Evolutionary conservation across 176 grass and related monocot genomes (phyloP), one percentile per base, ranked within the genome.

Genomic region (Triticum monococcum): DNA sequence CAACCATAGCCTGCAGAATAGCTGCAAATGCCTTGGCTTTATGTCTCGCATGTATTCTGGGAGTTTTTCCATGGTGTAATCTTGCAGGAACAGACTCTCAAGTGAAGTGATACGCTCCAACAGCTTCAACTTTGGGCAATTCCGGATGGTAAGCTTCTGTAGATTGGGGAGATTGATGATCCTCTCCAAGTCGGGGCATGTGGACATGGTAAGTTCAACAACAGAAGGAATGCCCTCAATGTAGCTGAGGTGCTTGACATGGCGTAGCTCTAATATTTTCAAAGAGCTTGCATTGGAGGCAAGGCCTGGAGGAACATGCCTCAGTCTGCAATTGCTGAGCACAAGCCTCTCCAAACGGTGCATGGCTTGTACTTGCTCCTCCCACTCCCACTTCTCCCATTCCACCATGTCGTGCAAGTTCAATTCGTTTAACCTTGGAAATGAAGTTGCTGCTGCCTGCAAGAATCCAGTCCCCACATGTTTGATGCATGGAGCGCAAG

Each of bases 321-420:
- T 46, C 12, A 86, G 36, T 22, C 61, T 72, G 68, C 85, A 86
- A 0, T 0, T 12, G 3, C 2, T 3, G 30, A 87, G 22, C 3
- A 2, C 1, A 36, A 81, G 5, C 8, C 4, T 3, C 38, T 37
- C 20, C 57, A 87, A 18, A 25, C 35, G 0, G 10, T 7, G 73
- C 26, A 86, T 24, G 7, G 64, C 75, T 62, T 79, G 11, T 9
- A 65, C 54, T 4, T 4, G 4, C 52, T 56, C 17, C 16, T 56
- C 52, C 52, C 52, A 56, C 17, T 56, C 52, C 52, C 16, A 56
- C 17, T 56, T 17, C 40, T 41, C 40, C 9, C 41, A 45, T 45
- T 3, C 41, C 41, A 45, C 41, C 9, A 45, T 45, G 0, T 0
- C 2, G 41, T 0, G 0, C 11, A 45, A 45, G 0, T 0, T 12